Evolutionary conservation across 2,329 filamentous ascomycete genomes (phyloP), one percentile per base, ranked within the genome.

Genomic region (Trichoderma atroviride): DNA sequence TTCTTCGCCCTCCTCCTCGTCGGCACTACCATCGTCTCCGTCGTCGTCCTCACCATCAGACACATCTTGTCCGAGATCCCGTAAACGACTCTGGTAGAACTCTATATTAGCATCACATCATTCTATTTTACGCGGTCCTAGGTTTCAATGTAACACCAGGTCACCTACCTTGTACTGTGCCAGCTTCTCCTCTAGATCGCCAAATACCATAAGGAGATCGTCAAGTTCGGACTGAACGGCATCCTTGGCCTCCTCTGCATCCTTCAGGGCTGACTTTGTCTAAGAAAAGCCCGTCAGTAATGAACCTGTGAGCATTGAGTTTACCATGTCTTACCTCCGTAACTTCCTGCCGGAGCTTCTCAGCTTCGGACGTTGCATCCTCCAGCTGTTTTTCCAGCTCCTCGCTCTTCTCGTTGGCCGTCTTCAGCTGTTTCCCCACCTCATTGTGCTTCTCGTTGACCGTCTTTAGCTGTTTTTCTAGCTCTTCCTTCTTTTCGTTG

Each of bases 141-240:
- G 13, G 11, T 14, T 27, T 27, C 1, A n/a, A 16, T 50, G 43
- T 35, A 27, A 29, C 70, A 1, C 43, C 1, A 4, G 16, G 27
- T 62, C 22, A 31, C 85, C 73, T 80, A 91, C 91, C 85, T 92
- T 95, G 76, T 95, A 93, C 74, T 87, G 88, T 53, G 86, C 85
- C 60, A 89, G 84, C 81, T 94, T 95, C 66, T 93, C 91, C 79
- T 96, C 92, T 22, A 94, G 77, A 76, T 96, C 92, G 16, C 88
- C 89, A 79, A 94, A 93, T 5, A 96, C 90, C 82, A 95, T 91
- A 43, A 96, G 81, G 66, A 95, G 83, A 78, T 96, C 92, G 73
- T 96, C 92, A 57, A 95, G 83, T 78, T 96, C 92, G 3, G 87
- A 85, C 76, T 95, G 92, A 5, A 86, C 85, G 1, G 86, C 81